Conservation (phyloP, 2,329 filamentous ascomycete species). For the Zalaria obscura region DNA sequence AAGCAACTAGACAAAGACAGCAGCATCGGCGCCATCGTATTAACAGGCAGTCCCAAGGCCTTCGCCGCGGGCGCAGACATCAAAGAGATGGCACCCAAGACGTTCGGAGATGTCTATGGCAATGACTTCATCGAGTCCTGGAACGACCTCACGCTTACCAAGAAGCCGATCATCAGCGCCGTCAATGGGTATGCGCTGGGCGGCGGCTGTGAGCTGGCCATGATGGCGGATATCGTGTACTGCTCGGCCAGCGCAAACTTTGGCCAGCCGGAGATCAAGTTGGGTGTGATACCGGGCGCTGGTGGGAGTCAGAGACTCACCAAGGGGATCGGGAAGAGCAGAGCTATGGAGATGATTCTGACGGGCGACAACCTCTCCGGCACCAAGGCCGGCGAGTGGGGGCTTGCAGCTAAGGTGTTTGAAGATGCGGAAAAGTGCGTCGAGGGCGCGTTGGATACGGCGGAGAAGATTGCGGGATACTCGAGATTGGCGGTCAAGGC, state of each 20-base stretch:
- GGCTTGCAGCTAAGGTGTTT: conserved; percentile 72
- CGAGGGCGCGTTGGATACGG: conserved; percentile 66
- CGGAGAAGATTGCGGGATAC: conserved; percentile 78
- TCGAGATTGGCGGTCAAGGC: conserved; percentile 78
- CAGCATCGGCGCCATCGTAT: conserved; percentile 59
- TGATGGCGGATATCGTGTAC: conserved; percentile 96
- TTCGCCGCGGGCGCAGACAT: conserved; percentile 97
- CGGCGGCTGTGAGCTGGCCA: conserved; percentile 87
- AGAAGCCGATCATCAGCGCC: conserved; percentile 88
- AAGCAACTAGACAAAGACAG: conserved; percentile 54
- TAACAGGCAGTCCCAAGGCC: conserved; percentile 79
- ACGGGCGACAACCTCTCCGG: conserved; percentile 77
- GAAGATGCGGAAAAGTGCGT: conserved; percentile 69
- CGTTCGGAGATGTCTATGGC: conserved; percentile 76
- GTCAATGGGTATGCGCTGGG: conserved; percentile 91
- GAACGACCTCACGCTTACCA: conserved; percentile 72
- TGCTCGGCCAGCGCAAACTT: conserved; percentile 77
- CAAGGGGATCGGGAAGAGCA: conserved; percentile 51
- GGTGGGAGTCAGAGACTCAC: conserved; percentile 85
- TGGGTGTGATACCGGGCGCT: conserved; percentile 82
- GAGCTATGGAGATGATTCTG: conserved; percentile 82
- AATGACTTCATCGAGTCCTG: conserved; percentile 89
- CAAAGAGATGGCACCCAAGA: conserved; percentile 94
- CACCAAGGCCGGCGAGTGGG: conserved; percentile 76
- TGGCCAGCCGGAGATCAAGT: conserved; percentile 92